Percentiles rank a stretch among this genome's conserved stretches.
Evolutionary conservation across 495 filamentous ascomycete species (phyloP).

Genomic region (Aspergillus affinis): DNA sequence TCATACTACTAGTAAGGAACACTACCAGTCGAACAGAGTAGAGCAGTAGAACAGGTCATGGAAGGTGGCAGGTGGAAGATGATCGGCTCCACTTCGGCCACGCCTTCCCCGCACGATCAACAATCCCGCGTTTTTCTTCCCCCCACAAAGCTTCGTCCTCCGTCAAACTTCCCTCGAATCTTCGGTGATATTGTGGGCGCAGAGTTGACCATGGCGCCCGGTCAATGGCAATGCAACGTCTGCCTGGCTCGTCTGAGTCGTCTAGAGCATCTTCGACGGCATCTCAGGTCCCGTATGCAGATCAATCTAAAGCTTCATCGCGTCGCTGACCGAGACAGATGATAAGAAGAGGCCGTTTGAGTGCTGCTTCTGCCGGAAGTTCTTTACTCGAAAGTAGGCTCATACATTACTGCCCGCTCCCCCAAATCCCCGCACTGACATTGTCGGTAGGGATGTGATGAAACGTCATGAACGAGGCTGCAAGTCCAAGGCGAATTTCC

Average conservation of each 20-base stretch:
- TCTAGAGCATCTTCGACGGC: slow-evolving; percentile 27
- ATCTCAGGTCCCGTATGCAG: slow-evolving; percentile 24
- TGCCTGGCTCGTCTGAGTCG: slow-evolving; percentile 25
- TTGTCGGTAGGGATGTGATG: slow-evolving; percentile 21
- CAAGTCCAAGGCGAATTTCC: slow-evolving; percentile 12
- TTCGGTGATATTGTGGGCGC: too few relatives aligned
- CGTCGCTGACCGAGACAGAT: slow-evolving; percentile 16
- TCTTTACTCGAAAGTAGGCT: slow-evolving; percentile 16
- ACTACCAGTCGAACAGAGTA: too few relatives aligned
- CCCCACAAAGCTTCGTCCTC: too few relatives aligned
- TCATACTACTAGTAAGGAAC: too few relatives aligned
- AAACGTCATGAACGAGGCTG: slow-evolving; percentile 30
- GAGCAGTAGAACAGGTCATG: too few relatives aligned
- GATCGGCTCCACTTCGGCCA: neutral
- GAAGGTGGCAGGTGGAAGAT: too few relatives aligned
- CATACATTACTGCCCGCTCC: too few relatives aligned
- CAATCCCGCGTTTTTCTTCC: neutral
- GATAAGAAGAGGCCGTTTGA: slow-evolving; percentile 18
- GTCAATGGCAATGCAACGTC: slow-evolving; percentile 19
- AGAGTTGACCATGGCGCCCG: neutral
- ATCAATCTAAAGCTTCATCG: neutral
- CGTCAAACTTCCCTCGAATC: too few relatives aligned
- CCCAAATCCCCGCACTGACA: neutral
- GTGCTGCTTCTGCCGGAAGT: slow-evolving; percentile 19
- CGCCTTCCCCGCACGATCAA: neutral